Base-by-base conservation (phyloP, 225 moss, liverwort and hornwort genomes). In the Bryum argenteum region DNA sequence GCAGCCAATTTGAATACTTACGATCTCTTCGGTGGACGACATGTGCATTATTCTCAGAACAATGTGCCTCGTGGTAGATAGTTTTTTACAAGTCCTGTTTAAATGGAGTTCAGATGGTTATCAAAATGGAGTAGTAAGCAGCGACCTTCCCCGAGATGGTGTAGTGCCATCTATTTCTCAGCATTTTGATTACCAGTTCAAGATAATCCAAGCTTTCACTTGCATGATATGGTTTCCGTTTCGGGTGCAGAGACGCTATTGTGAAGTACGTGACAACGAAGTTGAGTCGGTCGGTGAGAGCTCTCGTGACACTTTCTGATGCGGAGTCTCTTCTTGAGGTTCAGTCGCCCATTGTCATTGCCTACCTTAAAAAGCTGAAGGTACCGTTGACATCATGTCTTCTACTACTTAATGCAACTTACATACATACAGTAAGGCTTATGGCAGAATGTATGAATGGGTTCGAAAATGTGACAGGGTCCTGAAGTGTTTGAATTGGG, bases 221-320 rank as follows among this genome's bases (percentile, higher is more conserved):
- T 28, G 3, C 28, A 28, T 28, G 28, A 2, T 5, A 28, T 28
- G 28, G 5, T 2, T 28, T 28, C 5, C 5, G 2, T 28, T 33
- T 33, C 4, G 33, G 33, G 33, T 41, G 69, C 83, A 92, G 94
- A 75, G 84, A 89, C 65, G 86, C 85, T 20, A 83, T 92, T 66
- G 77, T 89, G 48, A 73, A 71, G 1, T 89, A 87, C 54, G 87
- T 90, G 40, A 90, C 79, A 52, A 81, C 66, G 50, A 95, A 85
- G 69, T 78, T 90, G 43, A 73, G 63, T 71, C 65, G 84, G 52
- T 66, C 79, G 18, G 83, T 92, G 14, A 71, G 42, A 38, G 79
- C 68, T 57, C 65, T 92, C 11, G 43, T 39, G 38, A 78, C 84
- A 9, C 50, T 68, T 62, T 78, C 54, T 18, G 91, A 88, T 53